A percentile compares a stretch with the other conserved stretches of the same genome.
These are phyloP conservation scores for Amoeboaphelidium protococcarum DNA, from an alignment of 371 early-diverging fungal genomes.

Conservation along the genomic window DNA sequence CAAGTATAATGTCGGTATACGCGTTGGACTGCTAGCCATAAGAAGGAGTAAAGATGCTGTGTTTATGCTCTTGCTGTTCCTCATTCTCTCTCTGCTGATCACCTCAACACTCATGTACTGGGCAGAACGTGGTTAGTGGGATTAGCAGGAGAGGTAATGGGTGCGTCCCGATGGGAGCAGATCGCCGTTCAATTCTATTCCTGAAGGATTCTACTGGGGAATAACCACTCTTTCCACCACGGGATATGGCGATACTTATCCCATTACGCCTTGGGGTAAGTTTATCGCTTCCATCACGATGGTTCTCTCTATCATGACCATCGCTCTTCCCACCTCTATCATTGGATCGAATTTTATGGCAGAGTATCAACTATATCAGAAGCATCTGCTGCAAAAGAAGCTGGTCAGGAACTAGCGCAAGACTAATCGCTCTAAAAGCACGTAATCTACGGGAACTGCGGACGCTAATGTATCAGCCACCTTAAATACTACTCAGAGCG, in stretches of 20 bases:
- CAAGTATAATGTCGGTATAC: neutral
- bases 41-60: neutral
- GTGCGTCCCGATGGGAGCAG: neutral
- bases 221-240: neutral
- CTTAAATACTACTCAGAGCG: neutral
- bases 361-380: constrained; percentile 4
- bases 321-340: constrained; percentile 3
- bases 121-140: neutral
- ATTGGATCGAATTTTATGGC: constrained; percentile 4
- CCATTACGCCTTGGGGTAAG: constrained; percentile 1
- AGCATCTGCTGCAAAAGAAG: constrained; percentile 2
- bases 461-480: neutral
- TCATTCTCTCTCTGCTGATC: neutral
- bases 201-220: constrained; percentile 2
- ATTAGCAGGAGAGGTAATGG: constrained; percentile 1
- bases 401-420: neutral
- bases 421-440: neutral
- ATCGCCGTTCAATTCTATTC: constrained; percentile 2
- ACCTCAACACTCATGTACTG: neutral
- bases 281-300: constrained; percentile 1
- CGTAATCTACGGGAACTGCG: too few species aligned
- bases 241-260: constrained; percentile 3
- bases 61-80: neutral
- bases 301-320: constrained; percentile 2
- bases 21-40: neutral